phyloP scores from a whole-genome alignment of 2,329 filamentous ascomycete genomes.

The Thelonectria blattea region DNA sequence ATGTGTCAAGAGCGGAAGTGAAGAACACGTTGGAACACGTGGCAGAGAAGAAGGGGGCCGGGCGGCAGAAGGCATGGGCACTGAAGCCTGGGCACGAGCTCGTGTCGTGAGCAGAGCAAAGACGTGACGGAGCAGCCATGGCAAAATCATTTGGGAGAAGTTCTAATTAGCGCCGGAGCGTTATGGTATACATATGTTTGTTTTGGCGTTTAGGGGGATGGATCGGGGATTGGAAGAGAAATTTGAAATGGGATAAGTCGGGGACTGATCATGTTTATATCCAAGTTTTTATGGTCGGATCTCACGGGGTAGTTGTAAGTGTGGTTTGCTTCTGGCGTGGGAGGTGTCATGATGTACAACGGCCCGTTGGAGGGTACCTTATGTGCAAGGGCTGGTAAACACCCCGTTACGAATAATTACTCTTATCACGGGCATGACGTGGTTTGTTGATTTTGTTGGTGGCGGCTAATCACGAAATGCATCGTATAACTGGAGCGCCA shows the following conservation, averaged over 20 bases:
- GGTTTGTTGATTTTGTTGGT: not conserved
- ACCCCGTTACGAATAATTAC: no score
- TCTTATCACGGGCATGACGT: not conserved
- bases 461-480: not conserved
- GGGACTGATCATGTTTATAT: constrained; percentile 20
- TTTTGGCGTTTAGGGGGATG: constrained; percentile 29
- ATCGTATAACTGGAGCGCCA: constrained; percentile 3
- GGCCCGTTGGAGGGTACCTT: not conserved
- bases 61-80: constrained; percentile 47
- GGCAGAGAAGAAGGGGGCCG: constrained; percentile 48
- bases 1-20: constrained; percentile 47
- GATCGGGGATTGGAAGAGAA: no score
- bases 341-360: not conserved
- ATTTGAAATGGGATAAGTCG: not conserved
- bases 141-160: constrained; percentile 26
- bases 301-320: not conserved
- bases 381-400: not conserved
- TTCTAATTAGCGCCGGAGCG: constrained; percentile 38
- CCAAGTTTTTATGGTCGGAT: not conserved
- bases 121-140: constrained; percentile 21
- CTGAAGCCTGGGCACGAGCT: constrained; percentile 49
- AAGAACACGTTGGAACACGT: constrained; percentile 51
- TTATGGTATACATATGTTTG: constrained; percentile 17
- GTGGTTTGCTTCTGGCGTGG: not conserved
- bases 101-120: constrained; percentile 29